Evolutionary conservation across 2,329 filamentous ascomycete species (phyloP).

Genomic region (Leptosphaerulina australis): DNA sequence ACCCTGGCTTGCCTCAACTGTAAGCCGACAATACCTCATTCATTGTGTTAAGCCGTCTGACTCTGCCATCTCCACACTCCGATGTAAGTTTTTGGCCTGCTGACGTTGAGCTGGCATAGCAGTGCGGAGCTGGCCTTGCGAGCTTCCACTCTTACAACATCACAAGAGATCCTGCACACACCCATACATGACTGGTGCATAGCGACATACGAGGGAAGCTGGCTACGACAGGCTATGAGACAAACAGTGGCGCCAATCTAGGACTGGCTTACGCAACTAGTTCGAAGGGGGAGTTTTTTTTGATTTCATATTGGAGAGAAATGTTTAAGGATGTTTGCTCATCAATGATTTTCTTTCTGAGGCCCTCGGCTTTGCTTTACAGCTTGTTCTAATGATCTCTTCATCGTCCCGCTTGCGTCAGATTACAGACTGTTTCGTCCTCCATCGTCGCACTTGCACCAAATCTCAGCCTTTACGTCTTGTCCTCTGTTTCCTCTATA

Average conservation of each 20-base stretch:
- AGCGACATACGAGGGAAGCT: not conserved
- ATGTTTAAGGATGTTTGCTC: slow-evolving; percentile 2
- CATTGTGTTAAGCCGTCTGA: not conserved
- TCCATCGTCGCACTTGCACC: not conserved
- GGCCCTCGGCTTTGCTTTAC: not conserved
- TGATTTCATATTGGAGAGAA: slow-evolving; percentile 1
- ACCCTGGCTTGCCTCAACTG: not conserved
- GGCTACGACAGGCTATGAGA: slow-evolving; percentile 2
- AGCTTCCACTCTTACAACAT: not conserved
- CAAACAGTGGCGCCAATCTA: not conserved
- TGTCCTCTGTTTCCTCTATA: not conserved
- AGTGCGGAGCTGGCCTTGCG: not conserved
- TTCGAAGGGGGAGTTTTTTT: not conserved
- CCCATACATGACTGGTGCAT: not conserved
- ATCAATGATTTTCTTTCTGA: not conserved
- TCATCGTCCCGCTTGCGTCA: not conserved
- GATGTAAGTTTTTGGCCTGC: slow-evolving; percentile 2
- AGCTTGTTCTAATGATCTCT: not conserved
- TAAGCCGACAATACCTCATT: not conserved
- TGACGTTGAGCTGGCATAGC: slow-evolving; percentile 2
- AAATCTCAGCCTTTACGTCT: not conserved
- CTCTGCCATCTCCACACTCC: not conserved
- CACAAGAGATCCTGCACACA: slow-evolving; percentile 4
- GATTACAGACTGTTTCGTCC: not conserved
- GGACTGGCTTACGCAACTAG: not conserved